A percentile compares a stretch with the other conserved stretches of the same genome.
These are phyloP conservation scores for Cardamine resedifolia DNA, from an alignment of 345 rosid species.

Conservation along the genomic window DNA sequence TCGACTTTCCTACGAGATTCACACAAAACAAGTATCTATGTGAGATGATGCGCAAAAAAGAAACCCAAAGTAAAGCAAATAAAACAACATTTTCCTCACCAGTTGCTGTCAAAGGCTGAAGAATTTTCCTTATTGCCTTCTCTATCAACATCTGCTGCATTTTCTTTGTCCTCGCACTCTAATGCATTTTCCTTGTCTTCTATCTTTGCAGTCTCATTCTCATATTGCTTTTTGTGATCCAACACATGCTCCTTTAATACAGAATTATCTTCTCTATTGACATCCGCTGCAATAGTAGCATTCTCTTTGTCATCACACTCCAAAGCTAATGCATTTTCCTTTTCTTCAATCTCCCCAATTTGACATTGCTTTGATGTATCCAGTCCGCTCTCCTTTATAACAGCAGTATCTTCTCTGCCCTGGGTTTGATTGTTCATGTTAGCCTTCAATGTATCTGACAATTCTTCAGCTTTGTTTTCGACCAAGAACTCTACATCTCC, in stretches of 20 bases:
- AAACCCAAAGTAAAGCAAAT: background rate
- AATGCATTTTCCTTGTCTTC: conserved; percentile 34
- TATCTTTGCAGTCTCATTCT: background rate
- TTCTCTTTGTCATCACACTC: conserved; percentile 48
- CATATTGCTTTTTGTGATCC: background rate
- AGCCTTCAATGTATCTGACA: conserved; percentile 12
- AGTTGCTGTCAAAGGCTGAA: conserved; percentile 49
- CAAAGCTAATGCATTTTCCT: conserved; percentile 23
- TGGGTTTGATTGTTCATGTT: background rate
- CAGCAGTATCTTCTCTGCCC: background rate
- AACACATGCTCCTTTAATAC: background rate
- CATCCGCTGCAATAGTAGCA: conserved; percentile 26
- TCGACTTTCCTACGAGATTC: conserved; percentile 44
- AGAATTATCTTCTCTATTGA: background rate
- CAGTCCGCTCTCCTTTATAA: conserved; percentile 17
- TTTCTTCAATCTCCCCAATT: conserved; percentile 34
- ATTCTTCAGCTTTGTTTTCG: conserved; percentile 31
- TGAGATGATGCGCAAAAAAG: background rate
- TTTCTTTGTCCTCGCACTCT: conserved; percentile 46
- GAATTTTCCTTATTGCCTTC: conserved; percentile 58
- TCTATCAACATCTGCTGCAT: conserved; percentile 33
- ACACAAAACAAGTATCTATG: conserved; percentile 10
- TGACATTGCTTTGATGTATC: conserved; percentile 32
- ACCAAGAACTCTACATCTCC: conserved; percentile 13
- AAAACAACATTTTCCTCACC: conserved; percentile 39